Evolutionary conservation across 2,329 filamentous ascomycete genomes (phyloP).

Genomic region (Fusarium sp.): DNA sequence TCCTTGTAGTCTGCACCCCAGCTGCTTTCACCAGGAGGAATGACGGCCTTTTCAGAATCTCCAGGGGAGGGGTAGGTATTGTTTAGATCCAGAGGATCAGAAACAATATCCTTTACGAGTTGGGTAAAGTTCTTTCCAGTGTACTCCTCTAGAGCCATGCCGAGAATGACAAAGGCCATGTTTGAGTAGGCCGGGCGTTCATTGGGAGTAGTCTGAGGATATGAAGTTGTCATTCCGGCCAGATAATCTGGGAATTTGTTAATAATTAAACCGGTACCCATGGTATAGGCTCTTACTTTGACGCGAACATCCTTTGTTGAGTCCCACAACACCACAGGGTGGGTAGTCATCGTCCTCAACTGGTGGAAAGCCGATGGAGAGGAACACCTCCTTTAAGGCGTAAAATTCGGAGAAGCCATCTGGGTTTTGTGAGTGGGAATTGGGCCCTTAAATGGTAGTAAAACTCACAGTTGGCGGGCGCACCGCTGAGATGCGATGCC

Average conservation of each 20-base stretch:
- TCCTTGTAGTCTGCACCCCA: constrained; percentile 52
- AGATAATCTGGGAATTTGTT: constrained; percentile 46
- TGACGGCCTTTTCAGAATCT: constrained; percentile 45
- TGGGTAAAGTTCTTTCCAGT: constrained; percentile 47
- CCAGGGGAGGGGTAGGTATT: constrained; percentile 48
- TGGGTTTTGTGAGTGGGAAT: constrained; percentile 12
- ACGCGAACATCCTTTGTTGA: constrained; percentile 51
- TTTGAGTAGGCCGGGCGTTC: constrained; percentile 57
- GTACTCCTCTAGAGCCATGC: constrained; percentile 49
- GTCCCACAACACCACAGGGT: constrained; percentile 50
- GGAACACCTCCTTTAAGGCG: constrained; percentile 51
- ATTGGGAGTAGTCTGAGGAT: constrained; percentile 48
- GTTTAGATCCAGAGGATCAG: constrained; percentile 25
- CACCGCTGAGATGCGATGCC: constrained; percentile 52
- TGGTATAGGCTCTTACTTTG: constrained; percentile 42
- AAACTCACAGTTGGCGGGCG: constrained; percentile 52
- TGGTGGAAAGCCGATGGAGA: constrained; percentile 52
- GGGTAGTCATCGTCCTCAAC: constrained; percentile 52
- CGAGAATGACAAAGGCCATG: constrained; percentile 53
- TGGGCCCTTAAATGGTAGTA: not conserved
- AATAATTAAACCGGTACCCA: not conserved
- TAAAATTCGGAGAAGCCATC: constrained; percentile 53
- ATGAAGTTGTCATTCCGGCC: constrained; percentile 45
- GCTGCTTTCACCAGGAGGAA: constrained; percentile 48
- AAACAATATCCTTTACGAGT: constrained; percentile 38